Conservation (phyloP, 139 green algal genomes). For the Chlamydomonas urium region DNA sequence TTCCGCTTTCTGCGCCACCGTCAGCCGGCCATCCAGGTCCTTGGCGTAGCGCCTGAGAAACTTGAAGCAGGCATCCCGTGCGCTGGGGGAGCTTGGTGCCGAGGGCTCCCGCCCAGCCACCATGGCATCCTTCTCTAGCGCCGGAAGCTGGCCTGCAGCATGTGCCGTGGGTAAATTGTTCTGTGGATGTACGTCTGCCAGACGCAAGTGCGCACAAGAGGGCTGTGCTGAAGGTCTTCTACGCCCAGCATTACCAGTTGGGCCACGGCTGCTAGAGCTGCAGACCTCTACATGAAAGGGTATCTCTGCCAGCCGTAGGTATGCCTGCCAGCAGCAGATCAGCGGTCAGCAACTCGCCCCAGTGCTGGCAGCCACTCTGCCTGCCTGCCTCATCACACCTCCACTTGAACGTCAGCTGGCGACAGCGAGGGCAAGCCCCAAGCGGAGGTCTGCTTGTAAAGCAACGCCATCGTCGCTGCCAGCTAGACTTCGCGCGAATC, state of each 20-base stretch:
- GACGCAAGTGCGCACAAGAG: background rate
- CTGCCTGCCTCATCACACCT: background rate
- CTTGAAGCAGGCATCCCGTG: conserved; percentile 3
- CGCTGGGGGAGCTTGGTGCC: conserved; percentile 25
- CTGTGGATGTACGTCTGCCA: background rate
- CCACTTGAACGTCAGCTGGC: conserved; percentile 20
- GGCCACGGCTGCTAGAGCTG: conserved; percentile 13
- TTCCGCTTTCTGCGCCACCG: conserved; percentile 31
- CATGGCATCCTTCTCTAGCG: conserved; percentile 23
- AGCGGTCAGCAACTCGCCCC: background rate
- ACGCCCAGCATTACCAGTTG: conserved; percentile 10
- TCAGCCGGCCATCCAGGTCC: conserved; percentile 52
- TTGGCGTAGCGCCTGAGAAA: conserved; percentile 18
- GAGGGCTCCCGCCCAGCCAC: background rate
- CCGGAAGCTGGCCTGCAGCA: conserved; percentile 32
- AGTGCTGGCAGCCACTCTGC: background rate
- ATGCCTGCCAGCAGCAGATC: conserved; percentile 11
- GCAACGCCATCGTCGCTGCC: background rate
- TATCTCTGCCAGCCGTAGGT: conserved; percentile 11
- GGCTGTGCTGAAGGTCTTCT: background rate
- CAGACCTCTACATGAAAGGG: conserved; percentile 17
- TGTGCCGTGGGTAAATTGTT: background rate
- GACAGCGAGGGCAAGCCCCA: conserved; percentile 26
- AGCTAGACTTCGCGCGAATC: background rate
- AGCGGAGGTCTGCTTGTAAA: conserved; percentile 26